Evolutionary conservation across 2,329 filamentous ascomycete species (phyloP).

Genomic region (Fonsecaea nubica): DNA sequence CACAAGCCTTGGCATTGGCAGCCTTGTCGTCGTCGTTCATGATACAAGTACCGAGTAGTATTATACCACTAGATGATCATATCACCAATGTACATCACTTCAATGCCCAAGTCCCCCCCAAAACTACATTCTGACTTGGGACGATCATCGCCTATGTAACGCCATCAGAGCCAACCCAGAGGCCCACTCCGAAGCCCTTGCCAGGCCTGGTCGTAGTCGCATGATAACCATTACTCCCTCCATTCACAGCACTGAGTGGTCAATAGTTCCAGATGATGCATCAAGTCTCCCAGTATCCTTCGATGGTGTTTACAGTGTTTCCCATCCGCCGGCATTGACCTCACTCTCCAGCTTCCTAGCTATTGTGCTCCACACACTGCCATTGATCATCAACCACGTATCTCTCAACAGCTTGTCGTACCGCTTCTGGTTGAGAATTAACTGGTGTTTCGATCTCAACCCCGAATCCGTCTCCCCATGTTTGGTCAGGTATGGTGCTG

Average conservation of each 20-base stretch:
- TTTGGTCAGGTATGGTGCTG: constrained; percentile 91
- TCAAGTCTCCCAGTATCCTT: too few species aligned
- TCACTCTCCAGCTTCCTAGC: constrained; percentile 90
- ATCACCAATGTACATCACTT: constrained; percentile 1
- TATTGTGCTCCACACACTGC: constrained; percentile 87
- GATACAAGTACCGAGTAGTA: neutral
- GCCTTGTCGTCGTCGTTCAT: neutral
- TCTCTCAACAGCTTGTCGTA: constrained; percentile 88
- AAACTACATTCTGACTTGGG: neutral
- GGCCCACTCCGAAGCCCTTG: neutral
- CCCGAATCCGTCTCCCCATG: constrained; percentile 96
- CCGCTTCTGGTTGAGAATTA: constrained; percentile 90
- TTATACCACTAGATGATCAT: neutral
- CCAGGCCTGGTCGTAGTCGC: neutral
- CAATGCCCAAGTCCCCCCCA: neutral
- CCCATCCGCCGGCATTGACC: constrained; percentile 97
- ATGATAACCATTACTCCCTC: neutral
- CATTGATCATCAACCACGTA: constrained; percentile 74
- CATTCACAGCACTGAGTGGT: neutral
- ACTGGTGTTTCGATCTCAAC: constrained; percentile 81
- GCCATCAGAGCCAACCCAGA: neutral
- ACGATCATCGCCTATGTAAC: neutral
- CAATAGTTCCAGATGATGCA: neutral
- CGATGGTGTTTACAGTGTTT: constrained; percentile 57
- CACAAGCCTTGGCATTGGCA: constrained; percentile 15